A percentile compares a stretch with the other conserved stretches of the same genome.
Evolutionary conservation across 2,329 filamentous ascomycete species (phyloP).

Genomic region (Chalaropsis ovoidea): DNA sequence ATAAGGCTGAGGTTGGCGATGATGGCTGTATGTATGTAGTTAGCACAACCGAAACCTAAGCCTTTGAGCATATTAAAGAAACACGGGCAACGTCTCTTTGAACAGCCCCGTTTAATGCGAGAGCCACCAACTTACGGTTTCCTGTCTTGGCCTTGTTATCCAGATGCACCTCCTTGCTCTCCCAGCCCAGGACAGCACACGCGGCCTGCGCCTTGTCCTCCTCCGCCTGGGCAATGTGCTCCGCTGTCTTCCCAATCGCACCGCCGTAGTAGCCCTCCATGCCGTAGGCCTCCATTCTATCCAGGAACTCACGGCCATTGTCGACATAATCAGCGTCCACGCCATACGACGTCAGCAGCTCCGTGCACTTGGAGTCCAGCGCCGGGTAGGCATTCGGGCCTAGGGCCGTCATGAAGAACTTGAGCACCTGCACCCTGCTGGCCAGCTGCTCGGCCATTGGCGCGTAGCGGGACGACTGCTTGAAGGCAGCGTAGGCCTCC

Average conservation of each 20-base stretch:
- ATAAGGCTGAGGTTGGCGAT: slow-evolving; percentile 33
- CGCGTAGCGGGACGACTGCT: slow-evolving; percentile 35
- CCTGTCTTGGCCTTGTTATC: slow-evolving; percentile 28
- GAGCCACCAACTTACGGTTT: slow-evolving; percentile 26
- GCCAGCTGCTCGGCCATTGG: slow-evolving; percentile 32
- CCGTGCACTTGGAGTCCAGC: slow-evolving; percentile 34
- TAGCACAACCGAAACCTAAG: not conserved
- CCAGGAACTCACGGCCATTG: slow-evolving; percentile 29
- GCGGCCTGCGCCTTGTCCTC: slow-evolving; percentile 31
- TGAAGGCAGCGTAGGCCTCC: slow-evolving; percentile 34
- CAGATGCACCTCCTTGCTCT: slow-evolving; percentile 34
- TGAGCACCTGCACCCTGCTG: slow-evolving; percentile 27
- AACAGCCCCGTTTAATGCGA: not conserved
- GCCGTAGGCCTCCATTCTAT: slow-evolving; percentile 29
- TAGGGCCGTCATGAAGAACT: slow-evolving; percentile 16
- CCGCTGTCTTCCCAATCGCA: slow-evolving; percentile 32
- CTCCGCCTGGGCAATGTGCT: slow-evolving; percentile 29
- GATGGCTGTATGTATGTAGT: slow-evolving; percentile 31
- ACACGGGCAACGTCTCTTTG: too few species aligned
- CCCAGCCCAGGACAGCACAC: slow-evolving; percentile 35
- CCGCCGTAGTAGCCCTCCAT: slow-evolving; percentile 32
- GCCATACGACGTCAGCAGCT: slow-evolving; percentile 34
- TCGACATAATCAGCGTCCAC: slow-evolving; percentile 28
- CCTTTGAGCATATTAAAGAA: not conserved
- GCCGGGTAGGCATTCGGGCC: slow-evolving; percentile 27